Evolutionary conservation across 176 grass and related monocot species (phyloP).

Genomic region (Carex pumila): DNA sequence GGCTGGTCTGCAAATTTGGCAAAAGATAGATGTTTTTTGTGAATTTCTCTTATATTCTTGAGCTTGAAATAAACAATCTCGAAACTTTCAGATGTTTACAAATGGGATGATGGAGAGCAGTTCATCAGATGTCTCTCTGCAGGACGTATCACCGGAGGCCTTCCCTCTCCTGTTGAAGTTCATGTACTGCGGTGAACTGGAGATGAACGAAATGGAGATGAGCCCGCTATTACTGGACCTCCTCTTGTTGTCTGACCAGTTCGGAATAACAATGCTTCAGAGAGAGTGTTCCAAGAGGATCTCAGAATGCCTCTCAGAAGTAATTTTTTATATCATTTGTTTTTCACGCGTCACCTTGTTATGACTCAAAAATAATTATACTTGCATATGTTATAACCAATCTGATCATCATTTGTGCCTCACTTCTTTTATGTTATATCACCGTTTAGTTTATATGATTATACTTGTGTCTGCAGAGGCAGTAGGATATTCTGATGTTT

Average conservation of each 20-base stretch:
- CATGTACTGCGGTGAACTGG: constrained; percentile 74
- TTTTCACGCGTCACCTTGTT: background rate
- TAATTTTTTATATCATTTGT: constrained; percentile 22
- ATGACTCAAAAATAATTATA: background rate
- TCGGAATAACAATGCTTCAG: constrained; percentile 66
- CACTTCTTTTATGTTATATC: background rate
- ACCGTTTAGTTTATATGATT: background rate
- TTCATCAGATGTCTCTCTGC: constrained; percentile 45
- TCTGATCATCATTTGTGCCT: background rate
- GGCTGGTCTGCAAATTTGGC: background rate
- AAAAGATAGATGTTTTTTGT: background rate
- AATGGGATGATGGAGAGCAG: constrained; percentile 97
- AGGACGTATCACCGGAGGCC: constrained; percentile 58
- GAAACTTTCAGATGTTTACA: constrained; percentile 73
- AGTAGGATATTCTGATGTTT: background rate
- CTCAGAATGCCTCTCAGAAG: constrained; percentile 78
- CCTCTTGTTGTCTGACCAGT: constrained; percentile 80
- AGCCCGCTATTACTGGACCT: constrained; percentile 46
- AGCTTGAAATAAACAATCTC: constrained; percentile 3
- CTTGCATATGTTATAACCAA: background rate
- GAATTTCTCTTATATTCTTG: constrained; percentile 12
- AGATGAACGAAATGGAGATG: constrained; percentile 32
- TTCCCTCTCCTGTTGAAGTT: constrained; percentile 72
- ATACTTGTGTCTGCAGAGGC: background rate
- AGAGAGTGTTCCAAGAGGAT: constrained; percentile 76